Evolutionary conservation across 257 asterid genomes (phyloP).

Genomic region (Cinchona pubescens): DNA sequence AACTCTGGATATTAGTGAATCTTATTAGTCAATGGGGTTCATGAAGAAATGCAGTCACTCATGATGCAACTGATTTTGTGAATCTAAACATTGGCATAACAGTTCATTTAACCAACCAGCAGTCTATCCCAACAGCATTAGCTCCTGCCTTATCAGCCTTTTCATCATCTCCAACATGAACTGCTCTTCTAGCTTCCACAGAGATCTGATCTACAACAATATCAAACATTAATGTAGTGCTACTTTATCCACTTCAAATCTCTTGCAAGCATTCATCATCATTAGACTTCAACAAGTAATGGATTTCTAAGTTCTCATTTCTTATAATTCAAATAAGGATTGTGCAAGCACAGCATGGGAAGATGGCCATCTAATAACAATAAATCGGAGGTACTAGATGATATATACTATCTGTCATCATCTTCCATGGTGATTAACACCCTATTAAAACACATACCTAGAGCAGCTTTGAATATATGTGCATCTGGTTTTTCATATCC

Average conservation of each 20-base stretch:
- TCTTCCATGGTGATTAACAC: background rate
- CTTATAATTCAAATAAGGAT: background rate
- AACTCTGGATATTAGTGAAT: background rate
- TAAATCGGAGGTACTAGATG: background rate
- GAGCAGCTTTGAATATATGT: conserved; percentile 72
- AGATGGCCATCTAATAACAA: background rate
- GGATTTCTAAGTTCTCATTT: background rate
- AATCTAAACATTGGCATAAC: background rate
- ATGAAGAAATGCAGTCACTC: background rate
- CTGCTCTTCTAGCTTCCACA: conserved; percentile 60
- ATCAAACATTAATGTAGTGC: conserved; percentile 2
- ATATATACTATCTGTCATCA: background rate
- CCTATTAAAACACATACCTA: conserved; percentile 42
- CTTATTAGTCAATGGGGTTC: background rate
- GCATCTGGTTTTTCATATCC: conserved; percentile 87
- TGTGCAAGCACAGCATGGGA: background rate
- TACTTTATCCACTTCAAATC: background rate
- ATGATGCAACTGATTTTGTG: background rate
- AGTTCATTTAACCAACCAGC: conserved; percentile 57
- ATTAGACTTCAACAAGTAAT: background rate
- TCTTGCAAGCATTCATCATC: background rate
- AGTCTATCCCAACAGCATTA: conserved; percentile 67
- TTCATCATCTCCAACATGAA: conserved; percentile 86
- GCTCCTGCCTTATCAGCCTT: conserved; percentile 87
- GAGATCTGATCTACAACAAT: conserved; percentile 53